These are phyloP conservation scores for Blastobotrys robertii DNA, from an alignment of 805 yeast genomes.

Conservation along the genomic window DNA sequence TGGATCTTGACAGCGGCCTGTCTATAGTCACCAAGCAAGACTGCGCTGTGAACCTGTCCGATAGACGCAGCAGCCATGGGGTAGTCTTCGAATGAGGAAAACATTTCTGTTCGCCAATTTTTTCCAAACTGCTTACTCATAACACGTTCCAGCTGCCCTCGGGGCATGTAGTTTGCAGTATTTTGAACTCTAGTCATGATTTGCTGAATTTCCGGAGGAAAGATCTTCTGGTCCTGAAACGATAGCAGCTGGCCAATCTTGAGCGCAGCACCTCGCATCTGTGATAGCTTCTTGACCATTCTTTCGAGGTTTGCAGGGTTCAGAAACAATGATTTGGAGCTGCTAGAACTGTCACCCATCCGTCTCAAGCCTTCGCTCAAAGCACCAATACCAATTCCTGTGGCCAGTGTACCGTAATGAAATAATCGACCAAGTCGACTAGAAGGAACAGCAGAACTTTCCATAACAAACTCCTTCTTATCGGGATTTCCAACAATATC, in stretches of 20 bases:
- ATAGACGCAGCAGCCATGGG: constrained; percentile 98
- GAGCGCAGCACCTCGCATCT: constrained; percentile 98
- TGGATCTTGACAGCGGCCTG: constrained; percentile 92
- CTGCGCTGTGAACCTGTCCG: constrained; percentile 91
- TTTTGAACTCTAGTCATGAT: constrained; percentile 80
- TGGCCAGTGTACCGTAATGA: constrained; percentile 89
- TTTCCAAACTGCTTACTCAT: constrained; percentile 65
- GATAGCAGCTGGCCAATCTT: constrained; percentile 96
- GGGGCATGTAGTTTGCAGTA: constrained; percentile 95
- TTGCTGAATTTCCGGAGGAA: constrained; percentile 78
- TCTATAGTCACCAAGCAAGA: constrained; percentile 41
- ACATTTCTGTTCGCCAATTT: constrained; percentile 62
- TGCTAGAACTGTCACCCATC: constrained; percentile 24
- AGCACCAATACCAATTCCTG: constrained; percentile 80
- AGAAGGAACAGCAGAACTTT: constrained; percentile 71
- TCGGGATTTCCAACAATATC: constrained; percentile 25
- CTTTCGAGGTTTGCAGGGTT: constrained; percentile 79
- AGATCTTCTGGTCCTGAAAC: constrained; percentile 78
- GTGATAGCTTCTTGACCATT: constrained; percentile 75
- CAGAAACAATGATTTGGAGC: constrained; percentile 48
- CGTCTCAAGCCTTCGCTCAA: constrained; percentile 68
- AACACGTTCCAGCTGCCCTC: constrained; percentile 71
- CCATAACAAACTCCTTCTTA: constrained; percentile 37
- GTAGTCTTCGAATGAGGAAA: constrained; percentile 66
- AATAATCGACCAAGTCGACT: constrained; percentile 80